These are phyloP conservation scores for Aotearoamyces nothofagi DNA, from an alignment of 2,329 filamentous ascomycete genomes.

Conservation along the genomic window DNA sequence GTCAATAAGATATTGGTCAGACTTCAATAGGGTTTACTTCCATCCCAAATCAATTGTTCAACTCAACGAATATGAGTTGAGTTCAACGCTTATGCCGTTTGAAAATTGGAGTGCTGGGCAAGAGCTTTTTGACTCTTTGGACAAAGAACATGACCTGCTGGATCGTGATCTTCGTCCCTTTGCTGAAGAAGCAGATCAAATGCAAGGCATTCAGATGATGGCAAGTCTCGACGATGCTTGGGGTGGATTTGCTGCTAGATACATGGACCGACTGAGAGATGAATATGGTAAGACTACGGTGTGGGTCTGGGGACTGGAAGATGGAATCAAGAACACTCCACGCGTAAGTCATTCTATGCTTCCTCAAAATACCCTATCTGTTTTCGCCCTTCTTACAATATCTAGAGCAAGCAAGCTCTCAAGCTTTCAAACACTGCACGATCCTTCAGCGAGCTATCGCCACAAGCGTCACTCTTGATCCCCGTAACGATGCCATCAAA, in stretches of 20 bases:
- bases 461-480: constrained; percentile 61
- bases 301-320: constrained; percentile 77
- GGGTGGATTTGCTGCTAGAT: constrained; percentile 61
- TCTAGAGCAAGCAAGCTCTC: constrained; percentile 46
- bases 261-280: constrained; percentile 66
- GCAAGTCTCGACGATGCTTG: constrained; percentile 62
- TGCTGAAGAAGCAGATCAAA: constrained; percentile 80
- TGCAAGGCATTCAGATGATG: constrained; percentile 76
- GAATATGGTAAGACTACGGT: constrained; percentile 81
- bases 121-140: constrained; percentile 57
- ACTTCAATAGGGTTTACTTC: constrained; percentile 85
- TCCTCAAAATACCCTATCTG: constrained; percentile 2
- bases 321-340: constrained; percentile 33
- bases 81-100: constrained; percentile 68
- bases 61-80: constrained; percentile 73
- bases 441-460: constrained; percentile 51
- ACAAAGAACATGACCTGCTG: constrained; percentile 71
- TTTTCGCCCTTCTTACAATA: constrained; percentile 8
- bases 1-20: constrained; percentile 88
- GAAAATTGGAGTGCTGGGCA: constrained; percentile 61
- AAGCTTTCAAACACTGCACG: constrained; percentile 61
- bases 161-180: constrained; percentile 86
- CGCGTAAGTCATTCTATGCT: constrained; percentile 27
- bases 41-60: constrained; percentile 81
- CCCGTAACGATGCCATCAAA: constrained; percentile 53